These are phyloP conservation scores for Isabelozyma pseudorhagii DNA, from an alignment of 805 yeast genomes.

Conservation along the genomic window DNA sequence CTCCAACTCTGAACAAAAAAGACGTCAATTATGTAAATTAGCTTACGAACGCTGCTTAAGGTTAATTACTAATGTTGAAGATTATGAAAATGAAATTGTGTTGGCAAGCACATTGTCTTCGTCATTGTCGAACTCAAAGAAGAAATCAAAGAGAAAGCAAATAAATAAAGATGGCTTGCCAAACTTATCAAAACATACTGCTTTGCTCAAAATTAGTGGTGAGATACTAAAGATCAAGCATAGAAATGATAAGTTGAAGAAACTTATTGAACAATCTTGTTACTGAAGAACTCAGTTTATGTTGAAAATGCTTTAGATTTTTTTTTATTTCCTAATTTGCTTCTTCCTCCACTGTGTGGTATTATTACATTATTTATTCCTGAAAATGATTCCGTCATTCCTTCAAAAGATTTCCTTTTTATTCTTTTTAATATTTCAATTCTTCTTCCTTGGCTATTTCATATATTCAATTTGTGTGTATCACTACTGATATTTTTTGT, in stretches of 20 bases:
- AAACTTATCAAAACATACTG: conserved; percentile 41
- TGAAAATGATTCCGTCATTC: not conserved
- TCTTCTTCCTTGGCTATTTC: not conserved
- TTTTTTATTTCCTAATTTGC: not conserved
- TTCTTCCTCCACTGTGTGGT: not conserved
- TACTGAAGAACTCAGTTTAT: too few relatives aligned
- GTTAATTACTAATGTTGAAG: conserved; percentile 38
- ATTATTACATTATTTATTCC: not conserved
- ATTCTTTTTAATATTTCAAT: not conserved
- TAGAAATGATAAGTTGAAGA: conserved; percentile 30
- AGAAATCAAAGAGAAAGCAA: conserved; percentile 37
- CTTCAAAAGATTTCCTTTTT: not conserved
- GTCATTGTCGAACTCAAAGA: conserved; percentile 28
- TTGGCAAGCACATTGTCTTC: conserved; percentile 21
- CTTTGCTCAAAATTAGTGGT: conserved; percentile 36
- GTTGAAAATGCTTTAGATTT: not conserved
- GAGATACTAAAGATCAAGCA: conserved; percentile 33
- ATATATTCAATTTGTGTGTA: too few relatives aligned
- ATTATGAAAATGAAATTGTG: conserved; percentile 29
- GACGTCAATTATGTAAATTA: conserved; percentile 41
- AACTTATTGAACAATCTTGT: conserved; percentile 6
- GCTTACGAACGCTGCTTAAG: conserved; percentile 43
- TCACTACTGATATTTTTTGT: too few relatives aligned
- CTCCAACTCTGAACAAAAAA: conserved; percentile 40
- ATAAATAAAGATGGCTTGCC: conserved; percentile 44